Conservation (phyloP, 106 monocot genomes). For the Acorus calamus region DNA sequence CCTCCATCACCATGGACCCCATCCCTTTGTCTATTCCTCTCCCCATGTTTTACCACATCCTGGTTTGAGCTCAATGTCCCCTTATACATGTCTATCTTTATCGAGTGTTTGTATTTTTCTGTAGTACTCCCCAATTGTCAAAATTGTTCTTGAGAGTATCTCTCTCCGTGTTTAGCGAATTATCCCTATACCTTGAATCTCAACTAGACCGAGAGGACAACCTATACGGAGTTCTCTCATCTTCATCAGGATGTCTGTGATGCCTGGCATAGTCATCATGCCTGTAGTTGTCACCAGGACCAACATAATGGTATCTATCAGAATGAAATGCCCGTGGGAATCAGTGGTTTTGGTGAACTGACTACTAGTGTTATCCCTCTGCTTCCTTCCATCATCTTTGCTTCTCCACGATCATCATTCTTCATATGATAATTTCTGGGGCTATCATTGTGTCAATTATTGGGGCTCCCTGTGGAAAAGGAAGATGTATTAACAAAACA, state of each 20-base stretch:
- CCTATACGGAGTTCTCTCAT: slow-evolving; percentile 25
- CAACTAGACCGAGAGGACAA: slow-evolving; percentile 20
- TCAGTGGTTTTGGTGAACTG: slow-evolving; percentile 11
- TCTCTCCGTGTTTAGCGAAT: too few relatives aligned
- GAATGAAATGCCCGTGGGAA: slow-evolving; percentile 18
- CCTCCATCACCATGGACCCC: too few relatives aligned
- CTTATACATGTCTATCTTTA: too few relatives aligned
- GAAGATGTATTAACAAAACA: too few relatives aligned
- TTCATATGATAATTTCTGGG: too few relatives aligned
- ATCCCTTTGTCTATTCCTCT: slow-evolving; percentile 29
- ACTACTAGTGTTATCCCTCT: slow-evolving; percentile 17
- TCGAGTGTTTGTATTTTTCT: slow-evolving; percentile 21
- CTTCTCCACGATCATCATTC: slow-evolving; percentile 19
- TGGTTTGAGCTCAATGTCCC: slow-evolving; percentile 2
- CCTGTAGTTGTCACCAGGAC: slow-evolving; percentile 19
- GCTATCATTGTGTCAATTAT: too few relatives aligned
- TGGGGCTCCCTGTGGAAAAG: too few relatives aligned
- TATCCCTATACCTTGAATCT: slow-evolving; percentile 23
- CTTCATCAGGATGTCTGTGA: slow-evolving; percentile 31
- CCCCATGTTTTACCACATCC: slow-evolving; percentile 11
- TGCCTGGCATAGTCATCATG: slow-evolving; percentile 31
- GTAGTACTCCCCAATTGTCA: slow-evolving; percentile 5
- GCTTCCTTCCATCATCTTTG: slow-evolving; percentile 19
- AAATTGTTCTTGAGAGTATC: too few relatives aligned
- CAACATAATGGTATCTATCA: slow-evolving; percentile 17